Base-by-base conservation (phyloP, 768 basidiomycete species). In the Tricholomella constricta region DNA sequence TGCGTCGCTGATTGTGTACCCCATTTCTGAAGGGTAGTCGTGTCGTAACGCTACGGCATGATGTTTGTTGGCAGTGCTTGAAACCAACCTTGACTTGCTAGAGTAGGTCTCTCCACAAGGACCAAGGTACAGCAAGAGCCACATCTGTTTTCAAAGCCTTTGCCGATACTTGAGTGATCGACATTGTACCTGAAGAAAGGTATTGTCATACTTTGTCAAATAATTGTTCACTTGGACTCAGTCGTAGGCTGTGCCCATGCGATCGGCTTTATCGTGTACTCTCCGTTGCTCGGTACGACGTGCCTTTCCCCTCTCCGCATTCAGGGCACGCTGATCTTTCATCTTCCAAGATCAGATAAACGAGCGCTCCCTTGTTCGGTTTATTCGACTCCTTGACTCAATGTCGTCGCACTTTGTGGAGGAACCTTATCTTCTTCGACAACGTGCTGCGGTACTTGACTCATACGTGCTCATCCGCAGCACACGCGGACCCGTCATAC, bases 41-140 rank as follows among this genome's bases (percentile, higher is more conserved):
- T 57, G 56, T 26, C 49, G 40, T 43, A 51, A 51, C 25, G 26
- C 35, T 52, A 48, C 46, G 50, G 40, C 58, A 56, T 55, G 44
- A 44, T 49, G 34, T 25, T 44, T 45, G 45, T 53, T 51, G 54
- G 51, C 48, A 43, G 42, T 59, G 57, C 26, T 37, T 37, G 12
- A 48, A 45, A 42, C 26, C 35, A 46, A 52, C 23, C 38, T n/a
- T 10, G 8, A 29, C 43, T 47, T 20, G 10, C 41, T 32, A 23
- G 38, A 35, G 20, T 42, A 42, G 42, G 12, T 40, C 31, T 26
- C 35, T 40, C 4, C 38, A 45, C 29, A n/a, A 7, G 37, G 43
- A 46, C 32, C 44, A 45, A 36, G 45, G 47, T 38, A 41, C 48
- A 48, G 25, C 25, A 19, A 42, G 41, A 11, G n/a, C 45, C 29